Evolutionary conservation across 164 flowering plant genomes (phyloP), one percentile per base, ranked within the genome.

Genomic region (Tetrastigma voinierianum): DNA sequence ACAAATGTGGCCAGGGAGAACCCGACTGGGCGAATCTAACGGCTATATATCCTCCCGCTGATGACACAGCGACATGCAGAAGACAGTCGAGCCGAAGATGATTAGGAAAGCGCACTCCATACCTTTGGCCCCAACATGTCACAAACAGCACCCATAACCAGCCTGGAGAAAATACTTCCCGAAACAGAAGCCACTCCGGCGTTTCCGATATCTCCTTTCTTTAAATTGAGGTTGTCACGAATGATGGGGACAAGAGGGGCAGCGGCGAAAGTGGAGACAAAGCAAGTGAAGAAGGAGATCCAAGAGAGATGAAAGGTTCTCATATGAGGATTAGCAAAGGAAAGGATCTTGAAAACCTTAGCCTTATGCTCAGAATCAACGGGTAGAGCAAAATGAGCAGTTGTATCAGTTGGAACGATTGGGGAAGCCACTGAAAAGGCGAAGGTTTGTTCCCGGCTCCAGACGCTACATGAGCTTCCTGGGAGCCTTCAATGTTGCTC

Each of bases 181-280:
- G 93, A 89, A 32, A 91, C 91, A 0, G 94, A 91, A 9, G 94
- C 90, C 8, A 91, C 80, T 2, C 94, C 94, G 16, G 95, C 97
- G 46, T 85, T 84, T 11, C 89, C 96, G 16, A 91, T 73, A 69
- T 91, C 97, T 1, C 58, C 40, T 61, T 82, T 82, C 53, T 69
- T 84, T 3, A 91, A 79, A 66, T 84, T 80, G 53, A 91, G 85
- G 78, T 90, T 87, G 79, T 91, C 96, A 0, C 96, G 82, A 46
- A 91, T 90, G 72, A 91, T 84, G 56, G 97, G 97, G n/a, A 89
- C 85, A 1, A 89, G 87, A 0, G 97, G 96, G 0, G 97, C 90
- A 1, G 91, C 91, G 1, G 96, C 93, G 51, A 91, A 91, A 47
- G 93, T 89, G 72, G 97, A 91, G 68, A 87, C 66, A 59, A 89